Base-by-base conservation (phyloP, 139 green algal genomes). In the Edaphochlamys debaryana region DNA sequence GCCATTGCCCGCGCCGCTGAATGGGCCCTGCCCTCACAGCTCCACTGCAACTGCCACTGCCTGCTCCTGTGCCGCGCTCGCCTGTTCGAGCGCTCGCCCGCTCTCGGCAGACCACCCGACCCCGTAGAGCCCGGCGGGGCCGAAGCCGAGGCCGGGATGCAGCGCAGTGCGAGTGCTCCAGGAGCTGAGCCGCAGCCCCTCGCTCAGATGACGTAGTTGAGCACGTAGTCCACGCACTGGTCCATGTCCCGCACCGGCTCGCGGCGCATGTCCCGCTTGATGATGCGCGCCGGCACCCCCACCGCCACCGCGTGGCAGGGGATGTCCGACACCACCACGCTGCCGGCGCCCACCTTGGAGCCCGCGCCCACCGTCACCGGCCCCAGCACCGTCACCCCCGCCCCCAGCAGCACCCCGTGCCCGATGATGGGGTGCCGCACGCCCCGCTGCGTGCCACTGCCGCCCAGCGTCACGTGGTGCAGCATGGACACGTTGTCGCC, bases 381-480 rank as follows among this genome's bases (percentile, higher is more conserved):
- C 15, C 96, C 96, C 62, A 98, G 86, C 72, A 98, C 94, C 15
- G 79, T 94, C 6, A 95, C 95, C 6, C 95, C 96, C 22, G 96
- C 96, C 1, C 96, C 96, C 32, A 98, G 87, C 70, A 98, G 89
- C 69, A 97, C 96, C 17, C 96, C 96, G 73, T 97, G 89, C 4
- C 93, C 94, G 29, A 98, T 89, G n/a, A 78, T 93, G 0, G 95
- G 94, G 84, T 94, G 91, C 7, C 91, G 87, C 7, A 89, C 75
- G 34, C 95, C 95, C 25, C 86, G 94, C 67, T 92, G 92, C 4
- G 91, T 97, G 67, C 95, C 95, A 76, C 87, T 92, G 80, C 93
- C 97, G 38, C 97, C 97, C 13, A 99, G 89, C 9, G 96, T 99
- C 20, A 99, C 97, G 79, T 96, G 94, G 82, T 99, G 97, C 71